Conservation (phyloP, 768 basidiomycete genomes). For the Kwoniella mangroviensis region DNA sequence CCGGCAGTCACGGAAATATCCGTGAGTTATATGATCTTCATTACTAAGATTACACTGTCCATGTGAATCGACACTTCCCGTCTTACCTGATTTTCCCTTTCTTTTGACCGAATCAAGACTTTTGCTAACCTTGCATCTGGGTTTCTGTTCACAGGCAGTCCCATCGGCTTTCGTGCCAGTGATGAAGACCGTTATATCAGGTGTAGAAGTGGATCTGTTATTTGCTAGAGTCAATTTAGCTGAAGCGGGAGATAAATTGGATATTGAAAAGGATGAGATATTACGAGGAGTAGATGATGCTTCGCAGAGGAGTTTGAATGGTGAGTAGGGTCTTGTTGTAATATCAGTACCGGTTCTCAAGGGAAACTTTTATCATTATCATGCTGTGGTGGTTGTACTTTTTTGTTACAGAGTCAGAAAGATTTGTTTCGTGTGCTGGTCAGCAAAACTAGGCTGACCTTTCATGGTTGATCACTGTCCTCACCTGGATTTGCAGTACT, state of each 20-base stretch:
- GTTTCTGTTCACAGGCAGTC: slow-evolving; percentile 70
- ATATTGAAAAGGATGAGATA: slow-evolving; percentile 86
- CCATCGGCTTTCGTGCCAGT: slow-evolving; percentile 97
- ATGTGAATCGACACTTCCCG: too few species aligned
- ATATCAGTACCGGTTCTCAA: not conserved
- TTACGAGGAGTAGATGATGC: slow-evolving; percentile 90
- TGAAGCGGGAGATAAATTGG: slow-evolving; percentile 83
- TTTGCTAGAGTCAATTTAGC: slow-evolving; percentile 68
- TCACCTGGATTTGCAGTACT: too few species aligned
- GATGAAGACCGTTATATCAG: slow-evolving; percentile 85
- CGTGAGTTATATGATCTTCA: slow-evolving; percentile 64
- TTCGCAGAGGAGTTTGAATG: slow-evolving; percentile 92
- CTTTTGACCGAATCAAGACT: too few species aligned
- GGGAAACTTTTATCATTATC: not conserved
- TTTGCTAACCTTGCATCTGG: too few species aligned
- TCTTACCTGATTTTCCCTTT: too few species aligned
- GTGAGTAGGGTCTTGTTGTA: slow-evolving; percentile 59
- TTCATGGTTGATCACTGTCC: too few species aligned
- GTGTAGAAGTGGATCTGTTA: slow-evolving; percentile 90
- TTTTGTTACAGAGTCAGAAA: too few species aligned
- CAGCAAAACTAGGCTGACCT: too few species aligned
- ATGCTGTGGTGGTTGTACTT: too few species aligned
- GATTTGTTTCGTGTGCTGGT: too few species aligned
- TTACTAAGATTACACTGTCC: too few species aligned
- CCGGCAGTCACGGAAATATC: slow-evolving; percentile 87